Conservation (phyloP, 2,329 filamentous ascomycete species). For the Cytospora paraplurivora region DNA sequence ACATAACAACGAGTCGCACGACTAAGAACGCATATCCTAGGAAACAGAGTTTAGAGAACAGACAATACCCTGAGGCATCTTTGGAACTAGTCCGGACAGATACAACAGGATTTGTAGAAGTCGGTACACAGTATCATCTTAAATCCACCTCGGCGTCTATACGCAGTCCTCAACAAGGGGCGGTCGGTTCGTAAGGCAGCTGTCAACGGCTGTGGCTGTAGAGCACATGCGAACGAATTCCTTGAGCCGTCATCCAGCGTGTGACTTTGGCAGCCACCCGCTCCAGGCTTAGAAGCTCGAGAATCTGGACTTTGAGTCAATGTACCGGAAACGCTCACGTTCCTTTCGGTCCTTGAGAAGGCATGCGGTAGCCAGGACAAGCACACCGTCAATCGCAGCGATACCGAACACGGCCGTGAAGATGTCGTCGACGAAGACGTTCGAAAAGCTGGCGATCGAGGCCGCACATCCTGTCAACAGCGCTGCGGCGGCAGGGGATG, state of each 20-base stretch:
- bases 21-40: slow-evolving; percentile 14
- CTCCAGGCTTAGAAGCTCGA: slow-evolving; percentile 46
- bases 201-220: neutral
- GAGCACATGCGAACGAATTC: neutral
- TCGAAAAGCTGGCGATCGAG: slow-evolving; percentile 68
- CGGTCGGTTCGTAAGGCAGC: neutral
- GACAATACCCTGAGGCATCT: neutral
- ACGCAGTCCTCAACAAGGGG: neutral
- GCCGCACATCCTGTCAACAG: slow-evolving; percentile 70
- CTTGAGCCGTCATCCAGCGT: neutral
- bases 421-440: slow-evolving; percentile 71
- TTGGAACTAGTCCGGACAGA: slow-evolving; percentile 14
- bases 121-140: slow-evolving; percentile 7
- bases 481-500: slow-evolving; percentile 69
- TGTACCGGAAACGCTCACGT: slow-evolving; percentile 74
- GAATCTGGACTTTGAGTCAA: slow-evolving; percentile 73
- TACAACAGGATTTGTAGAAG: slow-evolving; percentile 9
- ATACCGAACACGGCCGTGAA: slow-evolving; percentile 82
- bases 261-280: neutral
- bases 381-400: slow-evolving; percentile 68
- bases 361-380: slow-evolving; percentile 73
- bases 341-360: slow-evolving; percentile 81
- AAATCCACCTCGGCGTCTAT: neutral
- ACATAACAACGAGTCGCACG: neutral
- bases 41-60: slow-evolving; percentile 4